A percentile compares a stretch with the other conserved stretches of the same genome.
Conservation (phyloP, 306 rosid genomes). For the Rubus idaeus region DNA sequence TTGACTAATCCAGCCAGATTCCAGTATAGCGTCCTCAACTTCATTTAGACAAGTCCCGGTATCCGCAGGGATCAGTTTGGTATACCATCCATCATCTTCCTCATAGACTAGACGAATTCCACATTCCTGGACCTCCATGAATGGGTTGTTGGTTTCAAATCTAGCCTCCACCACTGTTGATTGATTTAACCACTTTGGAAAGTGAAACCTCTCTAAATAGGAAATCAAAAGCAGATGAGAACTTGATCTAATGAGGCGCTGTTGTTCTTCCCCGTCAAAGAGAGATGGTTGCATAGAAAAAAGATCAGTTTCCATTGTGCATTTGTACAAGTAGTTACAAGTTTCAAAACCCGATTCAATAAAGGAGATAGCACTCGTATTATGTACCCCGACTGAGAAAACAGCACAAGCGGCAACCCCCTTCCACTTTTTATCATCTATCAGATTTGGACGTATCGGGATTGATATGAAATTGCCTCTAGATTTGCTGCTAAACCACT, state of each 20-base stretch:
- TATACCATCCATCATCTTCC: background rate
- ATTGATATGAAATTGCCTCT: background rate
- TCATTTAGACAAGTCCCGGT: background rate
- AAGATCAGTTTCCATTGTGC: background rate
- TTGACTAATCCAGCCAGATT: background rate
- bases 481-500: background rate
- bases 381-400: background rate
- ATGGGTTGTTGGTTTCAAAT: constrained; percentile 5
- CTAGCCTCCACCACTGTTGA: background rate
- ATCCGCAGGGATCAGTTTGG: background rate
- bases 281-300: background rate
- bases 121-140: background rate
- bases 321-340: background rate
- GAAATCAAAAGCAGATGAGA: background rate
- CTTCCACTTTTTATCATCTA: background rate
- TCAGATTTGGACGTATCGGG: background rate
- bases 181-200: background rate
- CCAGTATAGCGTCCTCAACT: too few relatives aligned
- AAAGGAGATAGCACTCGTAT: background rate
- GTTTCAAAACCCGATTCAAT: background rate
- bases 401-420: background rate
- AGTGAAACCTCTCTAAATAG: accelerated
- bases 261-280: background rate
- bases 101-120: background rate
- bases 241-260: background rate